phyloP scores from a whole-genome alignment of 2,329 filamentous ascomycete species.

The Davidsoniella neocaledoniae region DNA sequence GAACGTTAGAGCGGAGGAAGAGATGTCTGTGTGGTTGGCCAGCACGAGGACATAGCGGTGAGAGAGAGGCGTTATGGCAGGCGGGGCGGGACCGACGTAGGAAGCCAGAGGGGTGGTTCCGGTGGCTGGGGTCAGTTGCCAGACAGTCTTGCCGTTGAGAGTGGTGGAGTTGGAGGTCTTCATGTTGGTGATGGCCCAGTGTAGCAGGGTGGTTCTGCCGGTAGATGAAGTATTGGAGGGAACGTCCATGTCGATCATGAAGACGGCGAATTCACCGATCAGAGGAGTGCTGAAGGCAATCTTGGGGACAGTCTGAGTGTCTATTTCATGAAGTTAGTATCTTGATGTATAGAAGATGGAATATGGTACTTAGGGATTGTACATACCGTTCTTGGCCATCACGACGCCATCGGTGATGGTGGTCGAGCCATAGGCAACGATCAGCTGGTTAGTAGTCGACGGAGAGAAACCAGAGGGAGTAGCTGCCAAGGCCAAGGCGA shows the following conservation, averaged over 20 bases:
- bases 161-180: conserved; percentile 13
- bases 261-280: conserved; percentile 25
- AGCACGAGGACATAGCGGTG: conserved; percentile 26
- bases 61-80: conserved; percentile 22
- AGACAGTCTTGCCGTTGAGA: conserved; percentile 18
- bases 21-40: conserved; percentile 21
- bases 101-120: conserved; percentile 17
- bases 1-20: conserved; percentile 15
- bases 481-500: conserved; percentile 21
- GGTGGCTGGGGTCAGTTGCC: conserved; percentile 17
- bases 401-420: conserved; percentile 23
- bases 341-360: background rate
- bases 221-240: conserved; percentile 20
- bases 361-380: background rate
- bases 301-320: conserved; percentile 20
- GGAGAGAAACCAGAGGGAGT: conserved; percentile 28
- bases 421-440: conserved; percentile 24
- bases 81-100: conserved; percentile 24
- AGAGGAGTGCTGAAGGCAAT: conserved; percentile 23
- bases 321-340: conserved; percentile 14
- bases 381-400: conserved; percentile 23
- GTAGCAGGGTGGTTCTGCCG: conserved; percentile 28
- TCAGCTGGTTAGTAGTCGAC: conserved; percentile 20
- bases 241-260: conserved; percentile 30
- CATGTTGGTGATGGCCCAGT: conserved; percentile 29